A percentile compares a stretch with the other conserved stretches of the same genome.
phyloP scores from a whole-genome alignment of 805 yeast species.

The Clavispora carvajalis region DNA sequence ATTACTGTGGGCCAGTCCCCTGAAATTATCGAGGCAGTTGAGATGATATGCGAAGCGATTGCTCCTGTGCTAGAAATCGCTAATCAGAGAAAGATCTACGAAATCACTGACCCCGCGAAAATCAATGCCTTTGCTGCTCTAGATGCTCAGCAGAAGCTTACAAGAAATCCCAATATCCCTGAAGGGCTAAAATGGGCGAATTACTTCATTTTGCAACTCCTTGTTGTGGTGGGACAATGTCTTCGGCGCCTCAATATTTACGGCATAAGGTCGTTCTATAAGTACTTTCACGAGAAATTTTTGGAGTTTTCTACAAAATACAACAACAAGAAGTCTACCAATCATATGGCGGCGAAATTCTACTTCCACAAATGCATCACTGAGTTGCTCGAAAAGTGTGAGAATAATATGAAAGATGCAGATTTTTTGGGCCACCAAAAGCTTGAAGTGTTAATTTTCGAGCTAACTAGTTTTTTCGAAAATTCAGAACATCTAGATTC shows the following conservation, averaged over 20 bases:
- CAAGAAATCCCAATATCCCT: conserved; percentile 47
- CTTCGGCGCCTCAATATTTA: conserved; percentile 67
- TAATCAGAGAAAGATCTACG: conserved; percentile 57
- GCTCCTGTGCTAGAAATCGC: conserved; percentile 62
- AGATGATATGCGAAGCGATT: conserved; percentile 57
- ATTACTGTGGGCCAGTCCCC: conserved; percentile 48
- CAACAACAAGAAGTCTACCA: conserved; percentile 53
- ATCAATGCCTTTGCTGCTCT: conserved; percentile 69
- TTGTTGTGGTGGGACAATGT: conserved; percentile 71
- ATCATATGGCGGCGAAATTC: conserved; percentile 57
- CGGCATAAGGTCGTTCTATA: conserved; percentile 74
- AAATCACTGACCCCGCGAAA: conserved; percentile 57
- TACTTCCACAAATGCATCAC: conserved; percentile 48
- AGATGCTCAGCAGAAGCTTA: conserved; percentile 58
- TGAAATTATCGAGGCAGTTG: conserved; percentile 54
- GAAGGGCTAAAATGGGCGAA: conserved; percentile 75
- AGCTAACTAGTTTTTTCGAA: conserved; percentile 51
- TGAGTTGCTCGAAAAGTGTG: conserved; percentile 41
- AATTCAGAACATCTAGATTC: conserved; percentile 44
- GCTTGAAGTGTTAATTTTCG: conserved; percentile 51
- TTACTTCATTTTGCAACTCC: conserved; percentile 53
- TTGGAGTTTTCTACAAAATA: conserved; percentile 55
- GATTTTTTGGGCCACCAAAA: conserved; percentile 65
- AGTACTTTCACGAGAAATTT: conserved; percentile 57
- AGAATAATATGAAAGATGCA: conserved; percentile 34